phyloP scores from a whole-genome alignment of 2,329 filamentous ascomycete species.

The Phialocephala sp. region DNA sequence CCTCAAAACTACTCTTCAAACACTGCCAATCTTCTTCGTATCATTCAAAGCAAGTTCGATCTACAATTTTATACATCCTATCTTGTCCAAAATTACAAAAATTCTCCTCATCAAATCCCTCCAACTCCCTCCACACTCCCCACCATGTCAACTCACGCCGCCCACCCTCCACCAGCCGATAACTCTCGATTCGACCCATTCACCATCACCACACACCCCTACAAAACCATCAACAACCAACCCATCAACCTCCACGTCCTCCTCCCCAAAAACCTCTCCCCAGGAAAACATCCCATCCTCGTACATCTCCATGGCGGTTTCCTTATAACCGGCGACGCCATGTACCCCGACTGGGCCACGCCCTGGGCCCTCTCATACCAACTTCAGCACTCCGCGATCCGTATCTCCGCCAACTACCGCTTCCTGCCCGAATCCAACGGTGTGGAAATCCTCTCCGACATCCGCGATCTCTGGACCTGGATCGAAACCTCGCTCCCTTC shows the following conservation, averaged over 20 bases:
- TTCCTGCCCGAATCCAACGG: slow-evolving; percentile 57
- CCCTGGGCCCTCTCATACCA: slow-evolving; percentile 38
- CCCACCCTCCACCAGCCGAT: neutral
- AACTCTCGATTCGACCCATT: slow-evolving; percentile 18
- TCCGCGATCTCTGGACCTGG: slow-evolving; percentile 56
- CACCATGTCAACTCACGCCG: slow-evolving; percentile 12
- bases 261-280: slow-evolving; percentile 28
- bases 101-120: neutral
- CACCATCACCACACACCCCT: slow-evolving; percentile 27
- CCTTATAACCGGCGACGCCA: slow-evolving; percentile 26
- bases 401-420: slow-evolving; percentile 53
- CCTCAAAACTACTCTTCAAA: neutral
- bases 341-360: slow-evolving; percentile 39
- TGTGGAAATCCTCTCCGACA: slow-evolving; percentile 53
- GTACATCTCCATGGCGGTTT: slow-evolving; percentile 35
- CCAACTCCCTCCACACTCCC: neutral
- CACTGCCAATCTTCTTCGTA: neutral
- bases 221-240: slow-evolving; percentile 34
- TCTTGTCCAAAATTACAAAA: neutral
- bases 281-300: slow-evolving; percentile 30
- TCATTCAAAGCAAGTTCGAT: neutral
- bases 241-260: slow-evolving; percentile 30
- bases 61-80: neutral
- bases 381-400: slow-evolving; percentile 45
- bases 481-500: slow-evolving; percentile 38